These are phyloP conservation scores for Carex kokanica DNA, from an alignment of 176 grass and related monocot genomes.

Conservation along the genomic window DNA sequence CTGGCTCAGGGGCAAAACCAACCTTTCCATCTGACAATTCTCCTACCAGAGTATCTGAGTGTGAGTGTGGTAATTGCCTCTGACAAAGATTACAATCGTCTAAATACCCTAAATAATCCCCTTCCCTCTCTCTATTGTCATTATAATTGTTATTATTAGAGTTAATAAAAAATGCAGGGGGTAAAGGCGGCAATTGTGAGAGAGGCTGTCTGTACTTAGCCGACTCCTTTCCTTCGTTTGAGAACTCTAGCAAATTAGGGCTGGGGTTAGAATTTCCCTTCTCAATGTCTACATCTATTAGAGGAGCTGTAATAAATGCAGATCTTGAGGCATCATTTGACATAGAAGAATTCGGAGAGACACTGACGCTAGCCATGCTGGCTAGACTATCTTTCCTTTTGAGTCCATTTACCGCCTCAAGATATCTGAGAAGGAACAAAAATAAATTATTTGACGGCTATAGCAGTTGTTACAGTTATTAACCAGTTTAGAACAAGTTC, in stretches of 20 bases:
- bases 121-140: conserved; percentile 20
- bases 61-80: conserved; percentile 60
- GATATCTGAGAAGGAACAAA: conserved; percentile 33
- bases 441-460: background rate
- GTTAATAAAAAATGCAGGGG: conserved; percentile 72
- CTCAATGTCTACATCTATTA: conserved; percentile 40
- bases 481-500: background rate
- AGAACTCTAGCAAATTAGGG: conserved; percentile 19
- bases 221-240: conserved; percentile 37
- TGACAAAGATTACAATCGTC: conserved; percentile 71
- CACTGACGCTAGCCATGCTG: conserved; percentile 46
- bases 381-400: conserved; percentile 68
- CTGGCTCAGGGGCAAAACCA: conserved; percentile 31
- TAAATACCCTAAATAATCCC: conserved; percentile 18
- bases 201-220: conserved; percentile 69
- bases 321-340: conserved; percentile 60
- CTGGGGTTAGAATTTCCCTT: conserved; percentile 9
- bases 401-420: conserved; percentile 78
- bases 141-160: conserved; percentile 13
- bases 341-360: conserved; percentile 51
- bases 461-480: background rate
- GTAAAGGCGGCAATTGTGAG: conserved; percentile 88
- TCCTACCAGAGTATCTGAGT: conserved; percentile 67
- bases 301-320: conserved; percentile 33
- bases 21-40: conserved; percentile 43